Conservation (phyloP, 2,329 filamentous ascomycete species). For the Epicoccum sorghinum region DNA sequence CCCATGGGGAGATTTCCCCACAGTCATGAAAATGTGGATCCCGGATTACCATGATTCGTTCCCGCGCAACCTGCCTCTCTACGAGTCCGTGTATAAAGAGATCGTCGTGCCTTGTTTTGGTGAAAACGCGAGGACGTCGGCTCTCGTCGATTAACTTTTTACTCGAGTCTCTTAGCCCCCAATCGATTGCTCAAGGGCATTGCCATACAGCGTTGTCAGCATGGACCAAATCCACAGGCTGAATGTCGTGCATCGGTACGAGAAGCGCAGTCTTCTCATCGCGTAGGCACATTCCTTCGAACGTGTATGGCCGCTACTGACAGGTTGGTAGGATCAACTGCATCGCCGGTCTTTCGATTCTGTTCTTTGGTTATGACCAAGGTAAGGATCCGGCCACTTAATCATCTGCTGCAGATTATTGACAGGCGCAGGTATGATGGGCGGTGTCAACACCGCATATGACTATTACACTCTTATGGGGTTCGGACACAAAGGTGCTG, state of each 20-base stretch:
- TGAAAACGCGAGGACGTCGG: neutral
- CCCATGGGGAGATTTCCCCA: conserved; percentile 11
- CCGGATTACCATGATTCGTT: conserved; percentile 9
- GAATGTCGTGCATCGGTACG: conserved; percentile 32
- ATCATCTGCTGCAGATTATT: neutral
- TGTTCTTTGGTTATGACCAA: conserved; percentile 40
- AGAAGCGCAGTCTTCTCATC: conserved; percentile 37
- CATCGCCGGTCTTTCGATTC: conserved; percentile 38
- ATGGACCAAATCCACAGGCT: conserved; percentile 37
- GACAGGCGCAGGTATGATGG: conserved; percentile 36
- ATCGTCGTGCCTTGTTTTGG: neutral
- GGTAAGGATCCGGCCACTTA: neutral
- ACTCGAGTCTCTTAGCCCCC: neutral
- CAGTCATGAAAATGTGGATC: conserved; percentile 1
- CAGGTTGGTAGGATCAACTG: conserved; percentile 29
- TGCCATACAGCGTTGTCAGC: neutral
- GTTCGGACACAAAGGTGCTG: conserved; percentile 35
- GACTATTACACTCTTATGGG: conserved; percentile 41
- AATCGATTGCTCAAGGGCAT: neutral
- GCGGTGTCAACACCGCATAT: conserved; percentile 40
- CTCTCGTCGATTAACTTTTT: neutral
- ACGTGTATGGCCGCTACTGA: neutral
- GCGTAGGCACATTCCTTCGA: conserved; percentile 11
- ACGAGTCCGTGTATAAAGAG: conserved; percentile 7
- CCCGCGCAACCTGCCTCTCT: conserved; percentile 3